Evolutionary conservation across 2,329 filamentous ascomycete species (phyloP).

Genomic region (Diaporthe sp.): DNA sequence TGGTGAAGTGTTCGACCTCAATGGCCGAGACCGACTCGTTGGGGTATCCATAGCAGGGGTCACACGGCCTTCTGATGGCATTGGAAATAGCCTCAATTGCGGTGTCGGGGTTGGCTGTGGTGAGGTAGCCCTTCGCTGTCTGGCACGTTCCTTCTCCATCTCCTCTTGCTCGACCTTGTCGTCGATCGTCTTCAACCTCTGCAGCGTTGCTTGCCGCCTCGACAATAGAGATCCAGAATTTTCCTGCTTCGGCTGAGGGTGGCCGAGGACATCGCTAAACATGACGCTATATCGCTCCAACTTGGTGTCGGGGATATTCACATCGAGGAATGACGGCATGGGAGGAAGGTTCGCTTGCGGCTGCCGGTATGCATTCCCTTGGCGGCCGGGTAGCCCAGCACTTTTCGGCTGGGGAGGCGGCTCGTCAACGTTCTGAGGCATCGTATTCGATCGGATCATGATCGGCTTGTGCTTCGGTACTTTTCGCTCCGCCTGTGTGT

Average conservation of each 20-base stretch:
- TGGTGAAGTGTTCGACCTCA: conserved; percentile 70
- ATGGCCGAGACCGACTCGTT: conserved; percentile 55
- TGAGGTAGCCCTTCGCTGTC: conserved; percentile 63
- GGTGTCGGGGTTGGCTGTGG: conserved; percentile 63
- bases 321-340: conserved; percentile 68
- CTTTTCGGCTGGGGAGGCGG: conserved; percentile 33
- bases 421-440: conserved; percentile 48
- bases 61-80: conserved; percentile 47
- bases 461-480: conserved; percentile 59
- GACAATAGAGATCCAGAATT: conserved; percentile 62
- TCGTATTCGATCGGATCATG: conserved; percentile 59
- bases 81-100: conserved; percentile 61
- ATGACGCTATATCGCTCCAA: conserved; percentile 95
- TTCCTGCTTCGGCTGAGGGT: conserved; percentile 52
- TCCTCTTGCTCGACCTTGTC: conserved; percentile 52
- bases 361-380: conserved; percentile 13
- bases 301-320: conserved; percentile 84
- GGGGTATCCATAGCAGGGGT: conserved; percentile 44
- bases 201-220: conserved; percentile 71
- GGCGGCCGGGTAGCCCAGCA: conserved; percentile 37
- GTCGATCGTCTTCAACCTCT: conserved; percentile 69
- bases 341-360: conserved; percentile 34
- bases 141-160: conserved; percentile 54
- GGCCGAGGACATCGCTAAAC: conserved; percentile 81
- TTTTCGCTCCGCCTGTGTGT: conserved; percentile 52